Evolutionary conservation across 2,329 filamentous ascomycete species (phyloP), one percentile per base, ranked within the genome.

Genomic region (Pseudocercospora macadamiae): DNA sequence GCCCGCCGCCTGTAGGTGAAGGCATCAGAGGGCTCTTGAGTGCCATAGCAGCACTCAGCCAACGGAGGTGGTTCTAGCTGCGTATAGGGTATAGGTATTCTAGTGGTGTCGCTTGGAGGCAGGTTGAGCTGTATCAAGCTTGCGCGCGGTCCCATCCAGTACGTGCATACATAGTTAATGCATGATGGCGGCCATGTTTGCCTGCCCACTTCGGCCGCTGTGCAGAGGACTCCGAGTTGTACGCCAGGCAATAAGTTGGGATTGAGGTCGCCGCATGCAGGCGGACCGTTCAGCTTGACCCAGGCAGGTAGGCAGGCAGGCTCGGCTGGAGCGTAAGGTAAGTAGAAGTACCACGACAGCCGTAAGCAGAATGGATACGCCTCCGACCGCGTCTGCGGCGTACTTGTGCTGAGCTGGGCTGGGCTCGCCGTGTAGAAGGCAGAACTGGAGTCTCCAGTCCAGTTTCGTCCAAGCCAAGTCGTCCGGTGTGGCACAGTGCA

Each of bases 11-110:
- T 21, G 68, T 69, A 16, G 71, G 71, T 39, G 77, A 79, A 64
- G 78, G 75, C 77, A 80, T 80, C 61, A 79, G 73, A 63, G 78
- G 76, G 45, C 65, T 71, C 64, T 68, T 70, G 57, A 70, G 54
- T 36, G 70, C 69, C 69, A 72, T 72, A 49, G 44, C 61, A 62
- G 30, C 54, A 48, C 51, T 19, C 19, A 28, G 9, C 21, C 23
- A 16, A 7, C n/a, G 16, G 42, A 25, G 16, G 42, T 14, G 19
- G 21, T 10, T 14, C n/a, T 14, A 47, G 9, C 9, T n/a, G n/a
- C n/a, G n/a, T n/a, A n/a, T n/a, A n/a, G n/a, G n/a, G n/a, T n/a
- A n/a, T n/a, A n/a, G n/a, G n/a, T n/a, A n/a, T n/a, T n/a, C n/a
- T n/a, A n/a, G 42, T 16, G 7, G 42, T 47, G n/a, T 34, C 45